Base-by-base conservation (phyloP, 495 filamentous ascomycete genomes). In the Aspergillus nanangensis region DNA sequence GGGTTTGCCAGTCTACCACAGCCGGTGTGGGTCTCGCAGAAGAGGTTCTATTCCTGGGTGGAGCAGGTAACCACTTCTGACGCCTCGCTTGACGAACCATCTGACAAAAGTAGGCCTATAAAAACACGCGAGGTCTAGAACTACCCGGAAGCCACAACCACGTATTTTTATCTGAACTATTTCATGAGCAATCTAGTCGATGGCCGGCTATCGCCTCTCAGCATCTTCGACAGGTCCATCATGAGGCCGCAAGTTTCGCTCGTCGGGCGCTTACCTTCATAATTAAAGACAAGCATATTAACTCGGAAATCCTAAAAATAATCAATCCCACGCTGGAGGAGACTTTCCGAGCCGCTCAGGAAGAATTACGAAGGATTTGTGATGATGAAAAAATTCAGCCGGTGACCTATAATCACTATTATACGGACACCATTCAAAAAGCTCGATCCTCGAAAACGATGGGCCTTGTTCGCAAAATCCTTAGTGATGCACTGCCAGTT, bases 331-430 rank as follows among this genome's bases (percentile, higher is more conserved):
- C 41, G 0, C n/a, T 62, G 0, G 31, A 61, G 2, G 35, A 32
- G 10, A 59, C 67, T 17, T 15, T 52, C 15, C 50, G 65, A 35
- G 31, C 19, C 0, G 48, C 67, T 4, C 44, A 54, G 5, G 24
- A 48, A 1, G 60, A 77, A 50, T 53, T 80, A 8, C 53, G 47
- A 13, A 54, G 52, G 24, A 48, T 79, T 4, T 54, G 79, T 5
- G 46, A 62, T 15, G 77, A 77, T 36, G 65, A 70, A 18, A 42
- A 57, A 35, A 56, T 53, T 8, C 61, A 66, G 24, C 69, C 70
- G 0, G 66, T 74, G 20, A 77, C 70, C 1, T 75, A 75, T 49
- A 74, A 74, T 38, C 69, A 70, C 34, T 71, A 71, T 25, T 77
- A 70, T 38, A 71, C 60, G 0, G 59, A 71, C 27, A 70, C 57